These are phyloP conservation scores for Citrus reticulata DNA, from an alignment of 345 rosid genomes.

Conservation along the genomic window DNA sequence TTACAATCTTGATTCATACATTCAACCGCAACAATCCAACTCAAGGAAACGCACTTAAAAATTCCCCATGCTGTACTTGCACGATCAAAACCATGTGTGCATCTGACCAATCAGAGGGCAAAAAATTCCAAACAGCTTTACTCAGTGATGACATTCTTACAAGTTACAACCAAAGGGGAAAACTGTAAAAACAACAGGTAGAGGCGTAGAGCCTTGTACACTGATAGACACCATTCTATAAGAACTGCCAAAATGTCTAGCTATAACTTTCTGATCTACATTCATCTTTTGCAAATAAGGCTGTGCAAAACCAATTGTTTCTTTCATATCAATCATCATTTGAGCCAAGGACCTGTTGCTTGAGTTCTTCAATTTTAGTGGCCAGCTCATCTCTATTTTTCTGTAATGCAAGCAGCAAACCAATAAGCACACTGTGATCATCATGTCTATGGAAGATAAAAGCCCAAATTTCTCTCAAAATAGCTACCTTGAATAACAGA, in stretches of 20 bases:
- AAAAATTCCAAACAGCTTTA: not conserved
- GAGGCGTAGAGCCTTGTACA: not conserved
- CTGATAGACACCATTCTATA: constrained; percentile 2
- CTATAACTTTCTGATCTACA: not conserved
- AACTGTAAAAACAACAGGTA: not conserved
- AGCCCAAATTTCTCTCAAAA: not conserved
- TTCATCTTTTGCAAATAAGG: not conserved
- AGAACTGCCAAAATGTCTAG: constrained; percentile 7
- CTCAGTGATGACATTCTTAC: not conserved
- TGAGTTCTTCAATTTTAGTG: constrained; percentile 60
- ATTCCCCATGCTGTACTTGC: not conserved
- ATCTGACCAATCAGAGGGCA: not conserved
- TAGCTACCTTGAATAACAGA: constrained; percentile 72
- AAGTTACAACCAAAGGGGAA: not conserved
- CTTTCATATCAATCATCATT: constrained; percentile 29
- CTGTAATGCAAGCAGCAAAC: constrained; percentile 29
- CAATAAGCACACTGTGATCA: not conserved
- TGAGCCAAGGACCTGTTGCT: constrained; percentile 69
- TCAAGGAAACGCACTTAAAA: not conserved
- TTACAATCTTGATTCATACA: not conserved
- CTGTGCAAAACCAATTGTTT: not conserved
- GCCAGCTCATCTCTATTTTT: constrained; percentile 64
- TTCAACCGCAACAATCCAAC: not conserved
- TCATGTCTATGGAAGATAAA: not conserved
- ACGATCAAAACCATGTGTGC: not conserved